Base-by-base conservation (phyloP, 1,284 basidiomycete genomes). In the Boletellus deceptivus region DNA sequence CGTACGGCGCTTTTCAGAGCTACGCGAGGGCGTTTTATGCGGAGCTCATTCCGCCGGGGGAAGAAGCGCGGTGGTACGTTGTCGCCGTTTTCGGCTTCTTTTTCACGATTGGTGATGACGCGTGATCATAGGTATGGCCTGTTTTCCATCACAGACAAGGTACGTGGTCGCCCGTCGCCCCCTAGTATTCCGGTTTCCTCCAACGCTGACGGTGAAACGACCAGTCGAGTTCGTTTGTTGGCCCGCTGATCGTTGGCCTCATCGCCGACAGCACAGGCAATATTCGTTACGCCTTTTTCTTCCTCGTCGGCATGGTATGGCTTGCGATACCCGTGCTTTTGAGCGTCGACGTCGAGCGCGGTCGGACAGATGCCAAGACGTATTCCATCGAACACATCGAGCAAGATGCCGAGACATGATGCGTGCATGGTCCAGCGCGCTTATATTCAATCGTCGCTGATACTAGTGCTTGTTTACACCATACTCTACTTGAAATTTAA, bases 91-190 rank as follows among this genome's bases (percentile, higher is more conserved):
- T 5, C n/a, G 35, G 35, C 6, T 25, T 33, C 10, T 18, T 39
- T 17, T 24, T 29, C n/a, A 8, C 3, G 7, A n/a, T 29, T 2
- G 11, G 37, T 11, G 25, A 16, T 45, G 33, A 39, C 14, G 22
- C 14, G 6, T 13, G 8, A 24, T 3, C 8, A 1, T 14, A 76
- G 75, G 73, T 86, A 83, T 62, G 90, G 82, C 2, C 71, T 95
- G 22, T 96, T 88, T 69, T 88, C 89, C 6, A 91, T 96, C 58
- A 95, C 92, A 0, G 90, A 91, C 72, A 93, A 92, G 75, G 86
- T 82, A 58, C 2, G 72, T 59, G 31, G 4, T 5, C 16, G 1
- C 4, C n/a, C 20, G 6, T 16, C 8, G 25, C 25, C 25, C 2
- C 29, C 13, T 14, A n/a, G 29, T 31, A 11, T 14, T 11, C 13